These are phyloP conservation scores for Botrytis pseudocinerea DNA, from an alignment of 2,329 filamentous ascomycete species.

Conservation along the genomic window DNA sequence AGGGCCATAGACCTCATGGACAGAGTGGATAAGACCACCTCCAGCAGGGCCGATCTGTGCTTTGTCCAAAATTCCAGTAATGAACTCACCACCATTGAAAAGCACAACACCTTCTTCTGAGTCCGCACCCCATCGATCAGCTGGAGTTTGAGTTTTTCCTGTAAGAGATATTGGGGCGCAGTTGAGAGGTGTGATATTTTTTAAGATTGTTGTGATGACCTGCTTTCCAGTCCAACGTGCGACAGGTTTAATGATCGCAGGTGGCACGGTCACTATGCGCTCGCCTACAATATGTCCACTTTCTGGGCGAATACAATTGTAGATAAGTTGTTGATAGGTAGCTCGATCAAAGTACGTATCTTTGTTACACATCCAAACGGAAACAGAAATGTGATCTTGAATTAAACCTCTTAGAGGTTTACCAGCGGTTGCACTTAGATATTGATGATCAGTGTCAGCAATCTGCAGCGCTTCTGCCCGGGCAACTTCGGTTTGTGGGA, in stretches of 20 bases:
- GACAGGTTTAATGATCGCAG: constrained; percentile 78
- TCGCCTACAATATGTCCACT: constrained; percentile 84
- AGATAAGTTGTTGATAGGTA: constrained; percentile 92
- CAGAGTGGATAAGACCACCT: constrained; percentile 85
- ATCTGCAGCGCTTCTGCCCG: constrained; percentile 89
- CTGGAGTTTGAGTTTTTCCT: constrained; percentile 75
- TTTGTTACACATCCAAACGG: constrained; percentile 83
- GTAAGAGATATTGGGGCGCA: constrained; percentile 77
- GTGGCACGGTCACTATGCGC: constrained; percentile 76
- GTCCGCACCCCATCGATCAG: constrained; percentile 75
- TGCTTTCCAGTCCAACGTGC: constrained; percentile 95
- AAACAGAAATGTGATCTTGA: constrained; percentile 97
- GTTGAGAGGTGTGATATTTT: constrained; percentile 80
- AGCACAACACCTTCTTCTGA: constrained; percentile 79
- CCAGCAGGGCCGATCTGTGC: constrained; percentile 86
- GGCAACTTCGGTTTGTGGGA: constrained; percentile 94
- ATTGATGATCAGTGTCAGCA: constrained; percentile 96
- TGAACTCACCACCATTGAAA: constrained; percentile 82
- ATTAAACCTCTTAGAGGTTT: constrained; percentile 94
- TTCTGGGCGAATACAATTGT: constrained; percentile 85
- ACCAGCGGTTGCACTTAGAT: constrained; percentile 88
- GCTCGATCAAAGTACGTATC: constrained; percentile 88
- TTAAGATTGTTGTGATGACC: constrained; percentile 86
- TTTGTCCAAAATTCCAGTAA: constrained; percentile 93
- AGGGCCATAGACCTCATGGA: constrained; percentile 92